A percentile compares a stretch with the other conserved stretches of the same genome.
phyloP scores from a whole-genome alignment of 176 grass and related monocot species.

The Aegilops sharonensis region DNA sequence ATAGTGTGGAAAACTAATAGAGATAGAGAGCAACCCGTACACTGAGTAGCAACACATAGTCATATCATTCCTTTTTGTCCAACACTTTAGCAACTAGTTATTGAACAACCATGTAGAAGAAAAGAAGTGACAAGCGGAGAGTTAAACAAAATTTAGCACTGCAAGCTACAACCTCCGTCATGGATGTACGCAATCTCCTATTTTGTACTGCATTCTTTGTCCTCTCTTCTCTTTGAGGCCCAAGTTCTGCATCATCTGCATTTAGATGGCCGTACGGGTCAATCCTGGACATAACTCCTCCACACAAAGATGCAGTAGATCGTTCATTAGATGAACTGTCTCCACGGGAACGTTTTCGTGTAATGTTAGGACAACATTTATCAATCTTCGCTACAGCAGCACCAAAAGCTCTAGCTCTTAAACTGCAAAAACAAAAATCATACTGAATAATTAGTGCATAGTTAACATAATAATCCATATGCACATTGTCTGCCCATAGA shows the following conservation, averaged over 20 bases:
- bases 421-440: slow-evolving; percentile 37
- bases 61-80: not conserved
- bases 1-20: slow-evolving; percentile 7
- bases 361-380: slow-evolving; percentile 40
- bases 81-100: not conserved
- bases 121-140: slow-evolving; percentile 13
- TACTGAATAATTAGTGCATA: slow-evolving; percentile 27
- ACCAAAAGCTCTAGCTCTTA: slow-evolving; percentile 49
- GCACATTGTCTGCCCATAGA: not conserved
- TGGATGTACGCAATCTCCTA: slow-evolving; percentile 63
- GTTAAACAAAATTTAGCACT: slow-evolving; percentile 15
- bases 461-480: slow-evolving; percentile 13
- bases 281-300: slow-evolving; percentile 46
- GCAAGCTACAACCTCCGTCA: slow-evolving; percentile 50
- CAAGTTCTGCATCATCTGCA: slow-evolving; percentile 61
- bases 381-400: slow-evolving; percentile 58
- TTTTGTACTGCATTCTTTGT: slow-evolving; percentile 59
- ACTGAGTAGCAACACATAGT: not conserved
- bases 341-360: slow-evolving; percentile 64
- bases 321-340: slow-evolving; percentile 61
- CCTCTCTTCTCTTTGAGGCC: slow-evolving; percentile 66
- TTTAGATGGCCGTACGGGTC: slow-evolving; percentile 48
- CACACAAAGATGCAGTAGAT: slow-evolving; percentile 43
- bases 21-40: not conserved
- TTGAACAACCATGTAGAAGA: slow-evolving; percentile 2